phyloP scores from a whole-genome alignment of 257 asterid genomes.

The Penstemon eatonii region DNA sequence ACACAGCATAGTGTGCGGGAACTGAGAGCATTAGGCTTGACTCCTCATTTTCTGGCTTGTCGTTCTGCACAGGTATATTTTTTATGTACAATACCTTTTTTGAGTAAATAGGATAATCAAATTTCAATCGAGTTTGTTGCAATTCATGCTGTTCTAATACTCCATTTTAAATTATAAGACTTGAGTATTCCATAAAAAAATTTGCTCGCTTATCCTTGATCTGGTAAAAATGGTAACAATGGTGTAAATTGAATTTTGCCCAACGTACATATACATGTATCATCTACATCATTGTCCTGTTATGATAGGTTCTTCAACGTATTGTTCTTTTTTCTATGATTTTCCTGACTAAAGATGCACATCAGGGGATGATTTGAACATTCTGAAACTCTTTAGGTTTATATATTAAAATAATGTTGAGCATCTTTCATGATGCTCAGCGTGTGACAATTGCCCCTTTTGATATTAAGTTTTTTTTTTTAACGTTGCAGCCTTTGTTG shows the following conservation, averaged over 20 bases:
- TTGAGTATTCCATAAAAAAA: neutral
- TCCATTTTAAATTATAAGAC: constrained; percentile 4
- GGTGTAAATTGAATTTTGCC: neutral
- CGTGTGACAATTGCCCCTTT: constrained; percentile 7
- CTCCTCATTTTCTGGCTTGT: constrained; percentile 95
- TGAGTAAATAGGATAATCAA: neutral
- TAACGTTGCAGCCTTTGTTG: constrained; percentile 74
- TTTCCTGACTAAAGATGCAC: neutral
- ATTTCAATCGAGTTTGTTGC: neutral
- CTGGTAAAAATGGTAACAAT: neutral
- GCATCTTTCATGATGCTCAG: neutral
- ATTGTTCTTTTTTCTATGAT: neutral
- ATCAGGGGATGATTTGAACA: neutral
- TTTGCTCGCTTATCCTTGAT: neutral
- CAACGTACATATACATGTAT: neutral
- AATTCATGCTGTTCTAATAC: constrained; percentile 4
- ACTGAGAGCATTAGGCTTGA: constrained; percentile 85
- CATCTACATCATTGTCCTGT: too few relatives aligned
- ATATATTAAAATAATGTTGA: neutral
- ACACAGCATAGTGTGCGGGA: constrained; percentile 97
- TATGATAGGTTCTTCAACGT: neutral
- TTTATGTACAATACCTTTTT: neutral
- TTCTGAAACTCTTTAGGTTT: neutral
- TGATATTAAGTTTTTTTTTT: constrained; percentile 17
- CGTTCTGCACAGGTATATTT: constrained; percentile 77